These are phyloP conservation scores for Adansonia gregorii DNA, from an alignment of 441 rosid genomes.

Conservation along the genomic window DNA sequence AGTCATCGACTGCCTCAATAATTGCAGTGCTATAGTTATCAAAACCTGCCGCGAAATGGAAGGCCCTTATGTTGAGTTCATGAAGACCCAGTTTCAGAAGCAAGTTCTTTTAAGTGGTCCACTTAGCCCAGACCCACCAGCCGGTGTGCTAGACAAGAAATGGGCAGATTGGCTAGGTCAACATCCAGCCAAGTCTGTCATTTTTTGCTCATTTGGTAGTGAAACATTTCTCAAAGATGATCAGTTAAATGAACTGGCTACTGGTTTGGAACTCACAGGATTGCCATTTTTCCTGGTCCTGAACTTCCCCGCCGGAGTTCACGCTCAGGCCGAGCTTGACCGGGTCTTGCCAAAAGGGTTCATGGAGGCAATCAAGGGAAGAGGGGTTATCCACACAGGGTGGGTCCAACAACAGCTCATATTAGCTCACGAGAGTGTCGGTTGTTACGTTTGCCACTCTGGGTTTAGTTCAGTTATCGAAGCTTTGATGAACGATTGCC, in stretches of 20 bases:
- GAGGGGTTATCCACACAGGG: conserved; percentile 38
- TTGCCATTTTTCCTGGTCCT: conserved; percentile 40
- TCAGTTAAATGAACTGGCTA: conserved; percentile 34
- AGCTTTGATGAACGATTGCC: conserved; percentile 38
- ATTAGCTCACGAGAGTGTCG: conserved; percentile 34
- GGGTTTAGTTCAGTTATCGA: conserved; percentile 45
- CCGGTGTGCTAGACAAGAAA: conserved; percentile 35
- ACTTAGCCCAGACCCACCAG: conserved; percentile 32
- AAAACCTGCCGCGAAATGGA: conserved; percentile 41
- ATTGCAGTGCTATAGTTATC: conserved; percentile 26
- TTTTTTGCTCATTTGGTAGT: conserved; percentile 44
- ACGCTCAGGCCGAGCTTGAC: conserved; percentile 14
- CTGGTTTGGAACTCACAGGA: conserved; percentile 38
- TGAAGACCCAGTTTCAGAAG: conserved; percentile 26
- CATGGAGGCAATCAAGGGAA: conserved; percentile 33
- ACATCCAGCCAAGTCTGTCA: conserved; percentile 33
- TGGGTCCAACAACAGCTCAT: conserved; percentile 44
- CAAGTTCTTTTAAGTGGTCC: conserved; percentile 38
- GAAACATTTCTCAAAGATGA: conserved; percentile 37
- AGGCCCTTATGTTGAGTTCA: conserved; percentile 33
- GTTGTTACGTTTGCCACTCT: conserved; percentile 39
- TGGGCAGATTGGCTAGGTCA: conserved; percentile 38
- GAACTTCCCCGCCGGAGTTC: conserved; percentile 31
- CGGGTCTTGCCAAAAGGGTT: conserved; percentile 35
- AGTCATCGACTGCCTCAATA: not conserved